These are phyloP conservation scores for Blastomyces percursus DNA, from an alignment of 2,329 filamentous ascomycete species.

Conservation along the genomic window DNA sequence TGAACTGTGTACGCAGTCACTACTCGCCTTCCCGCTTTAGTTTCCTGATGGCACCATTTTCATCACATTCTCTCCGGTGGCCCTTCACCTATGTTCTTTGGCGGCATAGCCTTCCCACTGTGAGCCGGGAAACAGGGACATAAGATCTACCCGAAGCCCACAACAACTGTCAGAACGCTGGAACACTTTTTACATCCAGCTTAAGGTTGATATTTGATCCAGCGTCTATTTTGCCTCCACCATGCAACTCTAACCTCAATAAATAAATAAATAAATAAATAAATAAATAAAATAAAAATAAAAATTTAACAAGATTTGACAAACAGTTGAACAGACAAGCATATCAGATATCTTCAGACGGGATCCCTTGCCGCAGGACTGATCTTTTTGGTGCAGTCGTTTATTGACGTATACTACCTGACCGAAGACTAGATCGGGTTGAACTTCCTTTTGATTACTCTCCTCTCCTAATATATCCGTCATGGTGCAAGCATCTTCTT, in stretches of 20 bases:
- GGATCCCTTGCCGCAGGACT: background rate
- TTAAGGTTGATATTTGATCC: background rate
- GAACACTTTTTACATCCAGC: background rate
- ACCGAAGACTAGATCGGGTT: no score
- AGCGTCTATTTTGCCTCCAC: background rate
- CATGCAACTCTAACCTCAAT: no score
- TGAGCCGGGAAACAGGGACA: background rate
- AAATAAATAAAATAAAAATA: no score
- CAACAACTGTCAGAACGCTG: background rate
- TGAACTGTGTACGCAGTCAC: background rate
- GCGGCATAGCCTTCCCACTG: background rate
- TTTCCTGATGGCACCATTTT: background rate
- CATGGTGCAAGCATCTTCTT: no score
- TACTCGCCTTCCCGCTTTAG: background rate
- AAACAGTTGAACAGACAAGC: background rate
- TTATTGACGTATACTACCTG: background rate
- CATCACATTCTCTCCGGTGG: background rate
- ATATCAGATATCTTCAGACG: background rate
- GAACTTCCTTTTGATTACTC: no score
- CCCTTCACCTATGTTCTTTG: background rate
- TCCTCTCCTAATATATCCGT: no score
- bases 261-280: no score
- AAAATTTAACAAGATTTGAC: no score
- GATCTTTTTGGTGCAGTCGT: background rate
- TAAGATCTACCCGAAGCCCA: background rate